Base-by-base conservation (phyloP, 345 rosid species). In the Fremontodendron californicum region DNA sequence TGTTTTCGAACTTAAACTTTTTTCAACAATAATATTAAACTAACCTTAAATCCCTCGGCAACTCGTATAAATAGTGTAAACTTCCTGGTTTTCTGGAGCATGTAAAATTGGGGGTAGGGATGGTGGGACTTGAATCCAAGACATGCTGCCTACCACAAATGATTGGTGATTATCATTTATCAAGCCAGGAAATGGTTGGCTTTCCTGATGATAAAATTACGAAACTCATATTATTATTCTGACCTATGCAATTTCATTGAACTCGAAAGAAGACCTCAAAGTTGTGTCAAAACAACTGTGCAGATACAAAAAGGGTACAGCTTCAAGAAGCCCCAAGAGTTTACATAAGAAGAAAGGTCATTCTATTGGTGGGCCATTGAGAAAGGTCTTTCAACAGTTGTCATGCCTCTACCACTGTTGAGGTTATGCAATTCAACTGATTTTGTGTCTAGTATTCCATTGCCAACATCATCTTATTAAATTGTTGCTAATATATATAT, bases 341-440 rank as follows among this genome's bases (percentile, higher is more conserved):
- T 57, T 76, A 66, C 85, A 71, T 75, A 83, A 78, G 75, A 87
- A 33, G 65, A 81, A 78, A 78, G 84, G 83, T 54, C 66, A 33
- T 65, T 4, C 21, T 72, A 39, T 80, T 49, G 21, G 55, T 73
- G 73, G 80, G 69, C 82, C 73, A 23, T 8, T 89, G 71, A n/a
- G 67, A 75, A 61, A n/a, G n/a, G 93, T 84, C 97, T 15, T 94
- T 94, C 80, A 86, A 87, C 77, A 91, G 82, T 82, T 94, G 97
- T 71, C 97, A 94, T 83, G 98, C 98, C 23, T 92, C 98, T 45
- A 93, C 97, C 83, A 89, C 93, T 61, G 92, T 88, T 9, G 96
- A 92, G 94, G 96, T 91, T 57, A 31, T 27, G 76, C 75, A 80
- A 40, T 77, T 27, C 43, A 67, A 11, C 71, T 51, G 45, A 27